Percentiles rank a stretch among this genome's conserved stretches.
Evolutionary conservation across 2,329 filamentous ascomycete species (phyloP).

Genomic region (Pseudocercospora vitis): DNA sequence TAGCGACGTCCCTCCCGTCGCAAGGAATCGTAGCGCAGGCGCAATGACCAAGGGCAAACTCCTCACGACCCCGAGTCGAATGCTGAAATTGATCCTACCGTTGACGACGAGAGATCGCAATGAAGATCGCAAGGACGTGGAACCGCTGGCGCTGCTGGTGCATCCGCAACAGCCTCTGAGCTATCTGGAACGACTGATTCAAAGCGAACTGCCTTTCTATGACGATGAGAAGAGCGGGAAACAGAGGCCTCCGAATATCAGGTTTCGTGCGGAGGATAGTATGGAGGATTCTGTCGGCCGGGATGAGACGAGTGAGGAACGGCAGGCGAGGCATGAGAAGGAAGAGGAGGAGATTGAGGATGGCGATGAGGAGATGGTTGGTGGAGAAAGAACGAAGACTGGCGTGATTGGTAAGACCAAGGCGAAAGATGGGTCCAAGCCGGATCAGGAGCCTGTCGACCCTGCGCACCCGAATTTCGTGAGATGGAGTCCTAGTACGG

Average conservation of each 20-base stretch:
- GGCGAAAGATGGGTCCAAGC: conserved; percentile 46
- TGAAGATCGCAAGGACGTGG: conserved; percentile 66
- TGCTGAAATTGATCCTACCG: conserved; percentile 78
- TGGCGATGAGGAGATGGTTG: conserved; percentile 52
- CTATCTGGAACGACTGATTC: conserved; percentile 84
- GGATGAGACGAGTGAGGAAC: conserved; percentile 17
- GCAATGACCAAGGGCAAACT: conserved; percentile 73
- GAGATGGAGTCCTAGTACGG: conserved; percentile 82
- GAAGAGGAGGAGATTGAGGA: conserved; percentile 38
- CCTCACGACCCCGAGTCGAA: conserved; percentile 74
- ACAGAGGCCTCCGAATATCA: conserved; percentile 70
- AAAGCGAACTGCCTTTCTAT: conserved; percentile 74
- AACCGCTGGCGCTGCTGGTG: conserved; percentile 79
- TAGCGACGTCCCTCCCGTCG: conserved; percentile 58
- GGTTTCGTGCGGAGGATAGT: conserved; percentile 77
- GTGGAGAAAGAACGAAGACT: conserved; percentile 50
- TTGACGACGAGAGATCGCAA: conserved; percentile 63
- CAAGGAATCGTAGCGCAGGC: conserved; percentile 51
- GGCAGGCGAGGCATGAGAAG: conserved; percentile 31
- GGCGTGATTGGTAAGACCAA: conserved; percentile 41
- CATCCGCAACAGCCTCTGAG: conserved; percentile 90
- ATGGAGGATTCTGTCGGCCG: conserved; percentile 56
- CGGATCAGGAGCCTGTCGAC: conserved; percentile 21
- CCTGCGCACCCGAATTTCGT: conserved; percentile 66
- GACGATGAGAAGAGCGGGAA: conserved; percentile 56